Evolutionary conservation across 352 stramenopile species (phyloP), one percentile per base, ranked within the genome.

Genomic region (Phytophthora megakarya): DNA sequence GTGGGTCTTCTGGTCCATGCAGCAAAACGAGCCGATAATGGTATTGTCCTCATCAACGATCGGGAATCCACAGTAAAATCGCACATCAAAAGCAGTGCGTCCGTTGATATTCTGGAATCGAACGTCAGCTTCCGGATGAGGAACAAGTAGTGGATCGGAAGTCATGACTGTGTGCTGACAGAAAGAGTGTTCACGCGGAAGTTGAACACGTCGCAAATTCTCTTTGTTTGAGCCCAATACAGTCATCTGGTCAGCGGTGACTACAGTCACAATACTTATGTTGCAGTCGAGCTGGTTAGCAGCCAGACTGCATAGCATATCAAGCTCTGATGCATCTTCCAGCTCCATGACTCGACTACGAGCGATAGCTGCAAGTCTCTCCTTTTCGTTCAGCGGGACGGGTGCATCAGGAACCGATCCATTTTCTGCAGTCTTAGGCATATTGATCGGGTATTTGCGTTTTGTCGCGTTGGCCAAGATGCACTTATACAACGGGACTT

Each of bases 21-120:
- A 89, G 62, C 80, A 89, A 26, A 91, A 63, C 5, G 76, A 80
- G 5, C 80, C 82, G 52, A 91, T 80, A 23, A 85, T 52, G 16
- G 72, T 80, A 32, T 81, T 70, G 49, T 86, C 64, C 3, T 65
- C 64, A 6, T 64, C 64, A 1, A 84, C 18, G 30, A 92, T 62
- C 9, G 83, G 83, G 45, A 90, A 89, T 11, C 83, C 83, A 46
- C 78, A 90, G 71, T 92, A 90, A 61, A 87, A 92, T 45, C 70
- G 73, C 19, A 76, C 62, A 23, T 72, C 67, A 8, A 81, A 65
- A 37, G 62, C 50, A 21, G 60, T 53, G 9, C 83, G 68, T 6
- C 68, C 67, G 12, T 42, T 57, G 45, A 79, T 77, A 53, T 78
- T 65, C 28, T 72, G 65, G 40, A 91, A 91, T 19, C 82, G 82